Evolutionary conservation across 805 yeast genomes (phyloP), one percentile per base, ranked within the genome.

Genomic region (Nematodospora valgi): DNA sequence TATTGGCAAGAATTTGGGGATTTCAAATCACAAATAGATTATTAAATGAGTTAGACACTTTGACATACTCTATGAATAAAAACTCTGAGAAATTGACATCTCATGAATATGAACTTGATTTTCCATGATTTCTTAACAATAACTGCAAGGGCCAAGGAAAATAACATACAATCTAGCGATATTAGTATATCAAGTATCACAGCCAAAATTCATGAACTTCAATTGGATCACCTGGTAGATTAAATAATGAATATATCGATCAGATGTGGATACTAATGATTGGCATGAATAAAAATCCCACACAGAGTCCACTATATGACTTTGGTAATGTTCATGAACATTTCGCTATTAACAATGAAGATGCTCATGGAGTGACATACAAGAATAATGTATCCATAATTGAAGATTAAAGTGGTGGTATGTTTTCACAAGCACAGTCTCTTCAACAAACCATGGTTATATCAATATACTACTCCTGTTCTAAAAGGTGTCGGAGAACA

Each of bases 251-350:
- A 8, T 54, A 58, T 33, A 46, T 55, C 14, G 63, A 58, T 36
- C 46, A 46, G 32, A 43, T 54, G 39, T 58, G 62, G 62, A 33
- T 47, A 18, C 60, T 47, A 34, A 47, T 57, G 40, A 46, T 54
- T 12, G 48, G 52, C 11, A 46, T 49, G 54, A 57, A 53, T 30
- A 32, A 30, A 20, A 39, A 39, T 21, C 34, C 38, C 3, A 13
- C 21, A 7, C 33, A 30, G 23, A 11, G 10, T 23, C 20, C n/a
- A 17, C 14, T 15, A 27, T 18, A 18, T 27, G 21, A 27, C n/a
- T 27, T 11, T 12, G 27, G 17, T 3, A n/a, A n/a, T n/a, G n/a
- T n/a, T n/a, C n/a, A n/a, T n/a, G n/a, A n/a, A n/a, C n/a, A n/a
- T n/a, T n/a, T n/a, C n/a, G n/a, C n/a, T n/a, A n/a, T n/a, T n/a